Conservation (phyloP, 768 basidiomycete genomes). For the Dictyophora rubrovolvata region DNA sequence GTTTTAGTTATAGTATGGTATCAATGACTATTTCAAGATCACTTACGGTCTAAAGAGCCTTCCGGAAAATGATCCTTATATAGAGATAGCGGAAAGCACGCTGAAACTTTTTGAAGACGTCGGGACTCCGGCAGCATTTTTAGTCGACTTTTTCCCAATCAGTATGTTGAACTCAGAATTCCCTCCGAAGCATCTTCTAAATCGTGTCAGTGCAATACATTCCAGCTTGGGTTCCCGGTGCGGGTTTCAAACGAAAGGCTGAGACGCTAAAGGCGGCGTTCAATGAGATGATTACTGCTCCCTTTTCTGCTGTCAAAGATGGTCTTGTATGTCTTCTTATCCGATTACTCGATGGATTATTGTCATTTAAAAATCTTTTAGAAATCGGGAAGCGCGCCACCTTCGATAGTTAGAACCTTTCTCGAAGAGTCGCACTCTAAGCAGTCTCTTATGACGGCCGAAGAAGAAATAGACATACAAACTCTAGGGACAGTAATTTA, state of each 20-base stretch:
- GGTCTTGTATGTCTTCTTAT: conserved; percentile 25
- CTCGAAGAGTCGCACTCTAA: not conserved
- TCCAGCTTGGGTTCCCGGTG: conserved; percentile 12
- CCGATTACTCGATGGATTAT: not conserved
- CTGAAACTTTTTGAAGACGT: not conserved
- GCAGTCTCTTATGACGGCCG: not conserved
- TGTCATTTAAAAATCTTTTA: not conserved
- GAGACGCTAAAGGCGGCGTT: conserved; percentile 35
- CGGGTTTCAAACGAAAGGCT: conserved; percentile 8
- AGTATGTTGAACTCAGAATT: not conserved
- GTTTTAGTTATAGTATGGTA: too few relatives aligned
- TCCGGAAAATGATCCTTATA: not conserved
- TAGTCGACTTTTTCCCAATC: not conserved
- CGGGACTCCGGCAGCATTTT: not conserved
- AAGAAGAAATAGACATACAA: conserved; percentile 8
- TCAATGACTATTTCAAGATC: too few relatives aligned
- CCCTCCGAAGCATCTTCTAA: not conserved
- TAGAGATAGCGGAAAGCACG: not conserved
- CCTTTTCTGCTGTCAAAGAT: conserved; percentile 28
- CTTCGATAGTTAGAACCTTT: not conserved
- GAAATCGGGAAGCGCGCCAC: not conserved
- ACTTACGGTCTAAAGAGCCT: not conserved
- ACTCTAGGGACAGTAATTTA: conserved; percentile 10
- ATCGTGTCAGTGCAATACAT: conserved; percentile 7
- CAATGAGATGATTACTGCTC: conserved; percentile 38